phyloP scores from a whole-genome alignment of 345 rosid genomes.

The Melaleuca alternifolia region DNA sequence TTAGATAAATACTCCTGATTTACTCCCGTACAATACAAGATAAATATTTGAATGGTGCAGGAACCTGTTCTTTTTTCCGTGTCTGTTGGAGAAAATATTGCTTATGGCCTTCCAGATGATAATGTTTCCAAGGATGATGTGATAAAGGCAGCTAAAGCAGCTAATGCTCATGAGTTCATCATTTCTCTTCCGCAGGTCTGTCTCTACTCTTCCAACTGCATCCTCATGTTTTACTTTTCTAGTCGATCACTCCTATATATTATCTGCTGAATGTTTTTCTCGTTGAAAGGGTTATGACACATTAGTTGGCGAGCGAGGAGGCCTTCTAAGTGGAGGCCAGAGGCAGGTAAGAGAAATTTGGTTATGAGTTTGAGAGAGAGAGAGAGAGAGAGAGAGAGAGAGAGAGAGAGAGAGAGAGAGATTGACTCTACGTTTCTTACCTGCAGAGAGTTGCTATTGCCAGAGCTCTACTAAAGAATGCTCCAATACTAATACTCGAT shows the following conservation, averaged over 20 bases:
- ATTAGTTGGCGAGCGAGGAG: constrained; percentile 85
- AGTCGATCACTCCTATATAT: not conserved
- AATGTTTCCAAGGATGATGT: constrained; percentile 79
- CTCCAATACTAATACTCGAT: constrained; percentile 76
- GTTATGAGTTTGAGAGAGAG: not conserved
- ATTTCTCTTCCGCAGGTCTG: constrained; percentile 84
- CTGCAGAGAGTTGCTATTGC: constrained; percentile 90
- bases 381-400: not conserved
- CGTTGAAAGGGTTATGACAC: constrained; percentile 82
- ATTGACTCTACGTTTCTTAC: not conserved
- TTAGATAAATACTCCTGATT: not conserved
- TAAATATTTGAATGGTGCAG: constrained; percentile 17
- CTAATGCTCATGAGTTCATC: constrained; percentile 94
- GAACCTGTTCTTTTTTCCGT: constrained; percentile 92
- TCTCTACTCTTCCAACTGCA: not conserved
- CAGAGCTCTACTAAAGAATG: constrained; percentile 76
- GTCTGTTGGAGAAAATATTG: constrained; percentile 93
- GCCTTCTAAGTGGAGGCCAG: constrained; percentile 92
- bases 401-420: not conserved
- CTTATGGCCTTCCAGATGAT: constrained; percentile 94
- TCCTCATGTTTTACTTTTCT: not conserved
- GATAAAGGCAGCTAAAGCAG: constrained; percentile 90
- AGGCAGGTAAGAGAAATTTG: constrained; percentile 55
- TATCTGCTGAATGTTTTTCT: constrained; percentile 5
- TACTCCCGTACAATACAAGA: not conserved